Percentiles rank a stretch among this genome's conserved stretches.
Evolutionary conservation across 371 early-diverging fungal species (phyloP).

Genomic region (Rhizopus sp.): DNA sequence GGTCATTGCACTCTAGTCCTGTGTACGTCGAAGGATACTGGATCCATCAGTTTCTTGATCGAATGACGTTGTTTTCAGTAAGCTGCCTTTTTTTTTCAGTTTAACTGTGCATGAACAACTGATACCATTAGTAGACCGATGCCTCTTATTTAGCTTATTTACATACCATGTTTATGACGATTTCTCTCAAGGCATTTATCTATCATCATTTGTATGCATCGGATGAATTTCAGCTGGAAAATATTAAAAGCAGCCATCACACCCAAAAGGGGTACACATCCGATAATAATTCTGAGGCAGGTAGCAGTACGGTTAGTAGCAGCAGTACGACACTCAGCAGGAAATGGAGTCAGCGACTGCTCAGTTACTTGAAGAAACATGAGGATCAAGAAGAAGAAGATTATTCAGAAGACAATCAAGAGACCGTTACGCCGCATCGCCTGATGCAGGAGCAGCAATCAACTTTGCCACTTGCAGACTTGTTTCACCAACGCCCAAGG

Average conservation of each 20-base stretch:
- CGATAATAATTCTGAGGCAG: conserved; percentile 19
- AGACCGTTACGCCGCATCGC: conserved; percentile 23
- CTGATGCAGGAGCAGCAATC: background rate
- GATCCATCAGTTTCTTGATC: conserved; percentile 40
- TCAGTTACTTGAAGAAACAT: conserved; percentile 43
- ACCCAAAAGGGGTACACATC: conserved; percentile 19
- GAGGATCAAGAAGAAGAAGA: conserved; percentile 19
- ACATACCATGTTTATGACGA: conserved; percentile 42
- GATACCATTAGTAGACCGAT: conserved; percentile 25
- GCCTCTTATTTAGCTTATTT: conserved; percentile 39
- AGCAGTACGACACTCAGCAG: conserved; percentile 14
- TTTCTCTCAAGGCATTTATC: conserved; percentile 42
- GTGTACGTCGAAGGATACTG: conserved; percentile 50
- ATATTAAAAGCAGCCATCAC: background rate
- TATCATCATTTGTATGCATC: conserved; percentile 37
- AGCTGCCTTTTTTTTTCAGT: conserved; percentile 3
- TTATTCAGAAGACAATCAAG: conserved; percentile 37
- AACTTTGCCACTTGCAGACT: conserved; percentile 5
- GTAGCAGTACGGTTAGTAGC: background rate
- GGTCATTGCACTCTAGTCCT: conserved; percentile 38
- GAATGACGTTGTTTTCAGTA: conserved; percentile 33
- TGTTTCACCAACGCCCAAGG: conserved; percentile 9
- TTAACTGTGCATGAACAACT: background rate
- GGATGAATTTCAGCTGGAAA: conserved; percentile 20
- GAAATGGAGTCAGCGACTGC: conserved; percentile 46